Percentiles rank a stretch among this genome's conserved stretches.
These are phyloP conservation scores for Gynochthodes officinalis DNA, from an alignment of 257 asterid species.

Conservation along the genomic window DNA sequence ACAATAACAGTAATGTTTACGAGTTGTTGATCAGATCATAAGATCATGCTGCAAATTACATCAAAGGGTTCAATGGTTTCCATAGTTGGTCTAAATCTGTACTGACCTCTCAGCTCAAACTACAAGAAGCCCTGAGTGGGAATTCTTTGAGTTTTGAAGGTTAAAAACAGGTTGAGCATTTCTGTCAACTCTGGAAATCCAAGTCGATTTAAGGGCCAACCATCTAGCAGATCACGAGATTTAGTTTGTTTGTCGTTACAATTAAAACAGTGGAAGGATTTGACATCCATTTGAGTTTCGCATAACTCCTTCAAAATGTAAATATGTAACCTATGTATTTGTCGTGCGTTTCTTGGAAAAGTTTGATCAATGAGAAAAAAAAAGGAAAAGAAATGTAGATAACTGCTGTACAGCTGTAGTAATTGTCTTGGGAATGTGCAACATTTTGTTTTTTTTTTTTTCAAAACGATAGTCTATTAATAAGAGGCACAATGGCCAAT, in stretches of 20 bases:
- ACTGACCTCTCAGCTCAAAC: not conserved
- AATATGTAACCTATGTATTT: not conserved
- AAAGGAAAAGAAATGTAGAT: not conserved
- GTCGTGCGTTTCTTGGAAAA: not conserved
- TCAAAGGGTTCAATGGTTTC: not conserved
- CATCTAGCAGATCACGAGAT: not conserved
- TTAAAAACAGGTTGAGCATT: not conserved
- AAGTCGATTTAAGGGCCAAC: not conserved
- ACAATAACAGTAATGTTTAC: constrained; percentile 62
- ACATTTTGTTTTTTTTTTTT: no score
- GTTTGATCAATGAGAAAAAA: not conserved
- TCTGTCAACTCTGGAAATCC: not conserved
- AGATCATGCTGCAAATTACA: constrained; percentile 10
- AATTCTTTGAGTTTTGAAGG: not conserved
- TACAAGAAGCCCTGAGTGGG: not conserved
- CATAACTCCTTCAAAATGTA: not conserved
- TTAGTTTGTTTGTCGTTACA: not conserved
- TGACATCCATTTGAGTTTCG: not conserved
- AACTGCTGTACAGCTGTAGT: no score
- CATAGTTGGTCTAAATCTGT: not conserved
- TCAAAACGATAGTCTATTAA: no score
- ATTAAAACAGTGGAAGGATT: not conserved
- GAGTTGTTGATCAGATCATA: constrained; percentile 79
- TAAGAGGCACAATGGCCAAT: no score
- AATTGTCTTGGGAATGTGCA: not conserved